Percentiles rank a stretch among this genome's conserved stretches.
phyloP scores from a whole-genome alignment of 768 basidiomycete genomes.

The Mycena alexandri region DNA sequence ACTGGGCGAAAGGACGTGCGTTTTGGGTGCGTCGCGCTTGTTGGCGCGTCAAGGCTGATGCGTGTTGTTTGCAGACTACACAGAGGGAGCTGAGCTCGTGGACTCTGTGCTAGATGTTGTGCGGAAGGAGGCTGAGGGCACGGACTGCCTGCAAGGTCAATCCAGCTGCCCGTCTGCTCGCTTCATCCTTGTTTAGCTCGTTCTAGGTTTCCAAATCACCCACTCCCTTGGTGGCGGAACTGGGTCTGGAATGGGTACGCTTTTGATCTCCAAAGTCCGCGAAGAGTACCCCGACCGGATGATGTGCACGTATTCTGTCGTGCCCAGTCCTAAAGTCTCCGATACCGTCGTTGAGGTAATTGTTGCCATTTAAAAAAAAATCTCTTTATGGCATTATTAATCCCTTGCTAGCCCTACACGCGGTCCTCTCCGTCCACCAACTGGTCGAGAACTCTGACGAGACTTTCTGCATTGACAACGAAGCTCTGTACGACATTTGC shows the following conservation, averaged over 20 bases:
- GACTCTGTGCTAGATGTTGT: constrained; percentile 98
- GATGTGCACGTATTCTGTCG: constrained; percentile 99
- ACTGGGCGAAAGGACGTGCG: constrained; percentile 99
- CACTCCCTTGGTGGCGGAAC: constrained; percentile 99
- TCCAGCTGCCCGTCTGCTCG: constrained; percentile 20
- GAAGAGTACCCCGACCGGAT: constrained; percentile 99
- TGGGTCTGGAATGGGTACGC: constrained; percentile 99
- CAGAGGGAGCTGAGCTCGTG: constrained; percentile 97
- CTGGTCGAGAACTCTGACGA: constrained; percentile 99
- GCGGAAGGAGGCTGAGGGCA: constrained; percentile 98
- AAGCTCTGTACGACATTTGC: constrained; percentile 99
- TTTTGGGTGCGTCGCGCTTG: neutral
- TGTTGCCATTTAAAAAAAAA: too few relatives aligned
- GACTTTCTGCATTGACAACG: constrained; percentile 99
- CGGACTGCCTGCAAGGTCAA: constrained; percentile 94
- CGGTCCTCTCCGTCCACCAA: constrained; percentile 97
- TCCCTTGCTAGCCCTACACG: constrained; percentile 84
- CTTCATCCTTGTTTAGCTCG: constrained; percentile 19
- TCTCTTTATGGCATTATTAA: neutral
- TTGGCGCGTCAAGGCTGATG: constrained; percentile 31
- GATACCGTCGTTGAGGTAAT: constrained; percentile 96
- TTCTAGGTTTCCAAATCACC: constrained; percentile 95
- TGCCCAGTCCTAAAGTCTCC: constrained; percentile 96
- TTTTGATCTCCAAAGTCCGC: constrained; percentile 98
- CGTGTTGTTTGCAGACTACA: constrained; percentile 71